A percentile compares a stretch with the other conserved stretches of the same genome.
Conservation (phyloP, 768 basidiomycete genomes). For the Cystobasidiopsis lactophilus region DNA sequence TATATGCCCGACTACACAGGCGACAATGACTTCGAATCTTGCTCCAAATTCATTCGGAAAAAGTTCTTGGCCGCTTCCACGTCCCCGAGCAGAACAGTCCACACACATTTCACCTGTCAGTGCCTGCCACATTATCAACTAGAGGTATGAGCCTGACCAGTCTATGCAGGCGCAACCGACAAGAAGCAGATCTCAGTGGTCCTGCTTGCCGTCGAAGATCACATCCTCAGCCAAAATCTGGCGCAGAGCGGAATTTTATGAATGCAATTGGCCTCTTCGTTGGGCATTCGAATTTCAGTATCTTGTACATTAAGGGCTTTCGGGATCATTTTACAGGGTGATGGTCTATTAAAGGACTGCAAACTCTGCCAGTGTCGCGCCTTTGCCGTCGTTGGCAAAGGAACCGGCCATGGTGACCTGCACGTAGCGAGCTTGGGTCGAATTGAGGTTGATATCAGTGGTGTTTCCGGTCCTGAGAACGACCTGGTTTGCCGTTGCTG, state of each 20-base stretch:
- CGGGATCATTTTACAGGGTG: too few relatives aligned
- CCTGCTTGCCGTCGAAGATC: constrained; percentile 20
- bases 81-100: constrained; percentile 34
- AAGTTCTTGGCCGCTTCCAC: too few relatives aligned
- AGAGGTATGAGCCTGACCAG: not conserved
- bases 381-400: constrained; percentile 1
- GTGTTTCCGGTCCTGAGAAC: constrained; percentile 6
- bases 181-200: constrained; percentile 20
- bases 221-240: constrained; percentile 17
- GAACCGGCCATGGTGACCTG: constrained; percentile 6
- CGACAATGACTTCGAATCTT: not conserved
- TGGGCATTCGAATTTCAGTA: too few relatives aligned
- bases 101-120: constrained; percentile 8
- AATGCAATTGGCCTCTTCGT: too few relatives aligned
- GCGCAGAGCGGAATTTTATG: too few relatives aligned
- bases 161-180: not conserved
- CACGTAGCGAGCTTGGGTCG: constrained; percentile 7
- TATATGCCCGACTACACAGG: constrained; percentile 4
- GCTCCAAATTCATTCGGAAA: not conserved
- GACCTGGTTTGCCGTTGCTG: too few relatives aligned
- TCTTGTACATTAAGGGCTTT: too few relatives aligned
- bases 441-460: constrained; percentile 1
- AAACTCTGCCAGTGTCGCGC: constrained; percentile 9
- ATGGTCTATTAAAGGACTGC: constrained; percentile 4
- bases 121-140: too few relatives aligned